Percentiles rank a stretch among this genome's conserved stretches.
phyloP scores from a whole-genome alignment of 1,284 basidiomycete species.

The Puccinia coronata region DNA sequence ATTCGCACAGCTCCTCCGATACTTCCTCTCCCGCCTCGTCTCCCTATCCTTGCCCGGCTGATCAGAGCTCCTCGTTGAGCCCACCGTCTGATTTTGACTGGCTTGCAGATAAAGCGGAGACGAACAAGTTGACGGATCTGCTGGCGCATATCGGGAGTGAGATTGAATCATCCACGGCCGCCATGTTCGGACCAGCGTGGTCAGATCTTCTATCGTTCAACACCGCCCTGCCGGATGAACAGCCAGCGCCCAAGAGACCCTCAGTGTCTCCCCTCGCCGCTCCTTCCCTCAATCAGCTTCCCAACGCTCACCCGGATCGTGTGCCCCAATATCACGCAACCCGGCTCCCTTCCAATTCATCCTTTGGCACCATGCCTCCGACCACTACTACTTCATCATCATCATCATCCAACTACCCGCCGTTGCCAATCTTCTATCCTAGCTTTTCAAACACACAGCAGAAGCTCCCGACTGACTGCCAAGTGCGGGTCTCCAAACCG shows the following conservation, averaged over 20 bases:
- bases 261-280: background rate
- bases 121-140: conserved; percentile 45
- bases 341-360: background rate
- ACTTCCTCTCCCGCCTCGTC: conserved; percentile 39
- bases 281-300: background rate
- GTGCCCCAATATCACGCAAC: conserved; percentile 1
- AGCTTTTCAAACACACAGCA: conserved; percentile 4
- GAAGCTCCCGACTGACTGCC: background rate
- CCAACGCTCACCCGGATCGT: background rate
- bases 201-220: conserved; percentile 20
- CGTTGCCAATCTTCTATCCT: conserved; percentile 20
- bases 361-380: conserved; percentile 18
- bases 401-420: conserved; percentile 25
- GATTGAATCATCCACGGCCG: conserved; percentile 35
- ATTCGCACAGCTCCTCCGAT: conserved; percentile 43
- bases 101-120: conserved; percentile 43
- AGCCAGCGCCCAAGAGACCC: conserved; percentile 1
- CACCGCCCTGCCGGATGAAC: background rate
- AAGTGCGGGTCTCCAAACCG: conserved; percentile 41
- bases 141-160: conserved; percentile 41
- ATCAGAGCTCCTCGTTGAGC: conserved; percentile 15
- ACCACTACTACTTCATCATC: too few species aligned
- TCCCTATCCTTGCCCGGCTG: conserved; percentile 30
- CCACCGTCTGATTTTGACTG: conserved; percentile 37
- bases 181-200: conserved; percentile 18